Percentiles rank a stretch among this genome's conserved stretches.
phyloP scores from a whole-genome alignment of 2,329 filamentous ascomycete species.

The Botrytis cinerea region DNA sequence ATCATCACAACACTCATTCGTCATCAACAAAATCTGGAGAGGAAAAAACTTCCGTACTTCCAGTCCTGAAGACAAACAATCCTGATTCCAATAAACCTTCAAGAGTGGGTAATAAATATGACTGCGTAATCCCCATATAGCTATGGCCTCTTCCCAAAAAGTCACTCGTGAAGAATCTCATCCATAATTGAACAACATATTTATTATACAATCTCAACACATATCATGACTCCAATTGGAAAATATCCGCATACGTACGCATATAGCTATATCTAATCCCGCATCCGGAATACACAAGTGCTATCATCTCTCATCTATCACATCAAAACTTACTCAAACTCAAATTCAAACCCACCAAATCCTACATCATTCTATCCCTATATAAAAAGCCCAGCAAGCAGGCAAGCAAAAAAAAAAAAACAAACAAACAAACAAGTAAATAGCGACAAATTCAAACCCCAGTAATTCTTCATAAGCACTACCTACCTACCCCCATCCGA shows the following conservation, averaged over 20 bases:
- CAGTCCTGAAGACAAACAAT: background rate
- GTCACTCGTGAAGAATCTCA: background rate
- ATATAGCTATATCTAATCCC: too few species aligned
- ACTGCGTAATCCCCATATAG: too few species aligned
- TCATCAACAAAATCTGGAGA: too few species aligned
- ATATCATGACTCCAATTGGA: background rate
- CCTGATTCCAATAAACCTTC: background rate
- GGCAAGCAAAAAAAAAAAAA: too few species aligned
- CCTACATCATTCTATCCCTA: background rate
- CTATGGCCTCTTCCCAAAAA: too few species aligned
- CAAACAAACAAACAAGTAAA: too few species aligned
- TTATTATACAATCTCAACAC: background rate
- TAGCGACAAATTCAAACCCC: background rate
- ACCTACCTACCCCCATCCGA: background rate
- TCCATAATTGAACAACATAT: background rate
- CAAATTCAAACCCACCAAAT: background rate
- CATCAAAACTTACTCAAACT: background rate
- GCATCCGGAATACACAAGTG: too few species aligned
- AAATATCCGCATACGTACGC: background rate
- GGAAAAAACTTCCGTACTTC: background rate
- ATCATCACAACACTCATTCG: too few species aligned
- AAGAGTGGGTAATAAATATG: too few species aligned
- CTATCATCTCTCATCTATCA: too few species aligned
- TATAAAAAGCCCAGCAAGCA: background rate
- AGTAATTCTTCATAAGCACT: background rate